Conservation (phyloP, 2,329 filamentous ascomycete species). For the Sarocladium kiliense region DNA sequence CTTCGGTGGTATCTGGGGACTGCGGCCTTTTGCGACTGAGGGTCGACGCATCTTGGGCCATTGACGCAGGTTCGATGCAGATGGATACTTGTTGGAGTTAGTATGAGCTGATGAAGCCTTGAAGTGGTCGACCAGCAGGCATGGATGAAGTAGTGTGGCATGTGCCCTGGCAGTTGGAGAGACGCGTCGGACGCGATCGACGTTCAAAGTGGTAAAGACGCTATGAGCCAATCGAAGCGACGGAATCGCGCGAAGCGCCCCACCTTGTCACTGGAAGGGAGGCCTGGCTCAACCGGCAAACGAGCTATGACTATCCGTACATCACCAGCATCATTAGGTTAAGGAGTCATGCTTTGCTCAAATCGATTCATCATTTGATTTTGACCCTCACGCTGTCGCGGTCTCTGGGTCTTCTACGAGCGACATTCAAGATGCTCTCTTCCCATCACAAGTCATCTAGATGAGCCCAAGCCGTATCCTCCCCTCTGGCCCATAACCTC, state of each 20-base stretch:
- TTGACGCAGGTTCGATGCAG: neutral
- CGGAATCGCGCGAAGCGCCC: neutral
- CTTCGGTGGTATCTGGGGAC: neutral
- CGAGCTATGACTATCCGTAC: no score
- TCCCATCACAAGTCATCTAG: neutral
- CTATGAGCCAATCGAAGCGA: neutral
- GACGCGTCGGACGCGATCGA: constrained; percentile 1
- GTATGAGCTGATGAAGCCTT: neutral
- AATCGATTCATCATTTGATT: neutral
- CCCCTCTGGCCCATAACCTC: neutral
- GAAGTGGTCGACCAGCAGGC: neutral
- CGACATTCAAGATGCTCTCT: neutral
- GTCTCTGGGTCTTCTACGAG: constrained; percentile 1
- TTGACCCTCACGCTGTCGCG: constrained; percentile 4
- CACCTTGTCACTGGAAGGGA: neutral
- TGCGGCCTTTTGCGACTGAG: constrained; percentile 3
- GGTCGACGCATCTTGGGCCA: constrained; percentile 2
- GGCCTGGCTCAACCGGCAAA: no score
- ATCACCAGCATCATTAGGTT: no score
- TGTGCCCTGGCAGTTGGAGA: neutral
- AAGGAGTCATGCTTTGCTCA: neutral
- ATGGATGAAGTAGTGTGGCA: neutral
- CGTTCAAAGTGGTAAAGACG: neutral
- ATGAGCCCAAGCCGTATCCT: neutral
- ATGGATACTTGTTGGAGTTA: neutral